Evolutionary conservation across 2,329 filamentous ascomycete species (phyloP), one percentile per base, ranked within the genome.

Genomic region (Pseudocercospora vitis): DNA sequence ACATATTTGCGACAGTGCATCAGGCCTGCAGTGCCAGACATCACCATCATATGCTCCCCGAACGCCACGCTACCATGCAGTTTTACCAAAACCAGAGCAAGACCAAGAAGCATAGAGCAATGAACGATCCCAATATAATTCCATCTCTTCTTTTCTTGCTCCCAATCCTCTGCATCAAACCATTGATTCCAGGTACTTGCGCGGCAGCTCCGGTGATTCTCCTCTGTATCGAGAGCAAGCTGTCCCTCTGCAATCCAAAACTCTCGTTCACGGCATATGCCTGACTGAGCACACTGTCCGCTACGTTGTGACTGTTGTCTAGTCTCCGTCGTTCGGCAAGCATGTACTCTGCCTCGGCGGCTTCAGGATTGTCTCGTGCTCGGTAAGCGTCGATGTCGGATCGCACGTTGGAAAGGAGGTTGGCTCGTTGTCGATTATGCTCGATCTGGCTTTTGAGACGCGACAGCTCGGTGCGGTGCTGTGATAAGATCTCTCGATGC

Each of bases 211-310:
- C 79, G 3, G 89, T 91, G 71, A 99, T 97, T 59, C 92, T 81
- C 58, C 92, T 80, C 71, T 96, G 95, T 67, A 99, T 92, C 71
- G 83, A 95, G 39, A 86, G 82, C 58, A 99, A 74, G 21, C 87
- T 92, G 77, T 97, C 91, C 57, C 91, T 81, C 78, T 99, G 94
- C 52, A 91, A 67, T 11, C 82, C 80, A 70, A 99, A 97, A 71
- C 80, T 91, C 75, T 97, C 91, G 70, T 96, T 95, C 49, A 97
- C 90, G 8, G 92, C 91, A 74, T 99, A 99, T 6, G 94, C 94
- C 76, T 97, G 94, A 69, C 87, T 91, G 55, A 99, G 79, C 28
- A 99, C 91, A 58, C 83, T 88, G 71, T 99, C 94, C 44, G 90
- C 87, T 78, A 95, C 85, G 63, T 84, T 87, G 73, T 97, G 88